phyloP scores from a whole-genome alignment of 2,329 filamentous ascomycete species.

The Cladosporium halotolerans region DNA sequence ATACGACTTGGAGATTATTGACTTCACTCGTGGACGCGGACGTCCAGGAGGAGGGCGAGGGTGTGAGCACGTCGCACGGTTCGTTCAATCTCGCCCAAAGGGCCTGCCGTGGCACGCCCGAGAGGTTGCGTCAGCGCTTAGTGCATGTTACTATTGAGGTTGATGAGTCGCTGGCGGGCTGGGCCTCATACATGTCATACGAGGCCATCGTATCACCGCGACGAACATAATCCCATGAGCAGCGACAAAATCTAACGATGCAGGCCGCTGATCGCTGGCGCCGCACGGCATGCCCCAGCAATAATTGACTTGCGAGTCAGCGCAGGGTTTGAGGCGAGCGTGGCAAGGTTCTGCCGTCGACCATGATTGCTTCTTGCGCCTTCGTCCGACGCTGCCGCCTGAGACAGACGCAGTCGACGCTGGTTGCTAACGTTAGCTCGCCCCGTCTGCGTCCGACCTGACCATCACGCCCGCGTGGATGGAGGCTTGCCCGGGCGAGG shows the following conservation, averaged over 20 bases:
- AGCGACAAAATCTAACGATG: slow-evolving; percentile 1
- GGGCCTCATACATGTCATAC: slow-evolving; percentile 6
- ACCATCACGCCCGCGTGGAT: neutral
- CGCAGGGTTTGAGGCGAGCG: slow-evolving; percentile 3
- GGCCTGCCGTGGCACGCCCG: neutral
- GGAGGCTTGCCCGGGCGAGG: too few species aligned
- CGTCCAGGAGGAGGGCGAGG: neutral
- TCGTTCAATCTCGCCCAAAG: neutral
- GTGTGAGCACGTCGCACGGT: neutral
- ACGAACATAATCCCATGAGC: neutral
- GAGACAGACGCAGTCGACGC: neutral
- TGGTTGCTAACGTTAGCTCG: neutral
- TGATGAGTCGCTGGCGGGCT: neutral
- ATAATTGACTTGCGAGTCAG: slow-evolving; percentile 10
- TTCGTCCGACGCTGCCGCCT: slow-evolving; percentile 3
- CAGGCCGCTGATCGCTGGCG: slow-evolving; percentile 7
- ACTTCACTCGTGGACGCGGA: neutral
- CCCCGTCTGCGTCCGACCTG: slow-evolving; percentile 2
- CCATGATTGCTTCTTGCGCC: slow-evolving; percentile 3
- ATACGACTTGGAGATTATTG: slow-evolving; percentile 9
- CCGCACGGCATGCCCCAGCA: slow-evolving; percentile 8
- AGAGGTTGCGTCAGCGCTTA: slow-evolving; percentile 1
- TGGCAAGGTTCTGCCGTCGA: slow-evolving; percentile 6
- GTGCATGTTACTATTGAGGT: slow-evolving; percentile 4
- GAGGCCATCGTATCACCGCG: neutral